Conservation (phyloP, 257 asterid species). For the Nicotiana obtusifolia region DNA sequence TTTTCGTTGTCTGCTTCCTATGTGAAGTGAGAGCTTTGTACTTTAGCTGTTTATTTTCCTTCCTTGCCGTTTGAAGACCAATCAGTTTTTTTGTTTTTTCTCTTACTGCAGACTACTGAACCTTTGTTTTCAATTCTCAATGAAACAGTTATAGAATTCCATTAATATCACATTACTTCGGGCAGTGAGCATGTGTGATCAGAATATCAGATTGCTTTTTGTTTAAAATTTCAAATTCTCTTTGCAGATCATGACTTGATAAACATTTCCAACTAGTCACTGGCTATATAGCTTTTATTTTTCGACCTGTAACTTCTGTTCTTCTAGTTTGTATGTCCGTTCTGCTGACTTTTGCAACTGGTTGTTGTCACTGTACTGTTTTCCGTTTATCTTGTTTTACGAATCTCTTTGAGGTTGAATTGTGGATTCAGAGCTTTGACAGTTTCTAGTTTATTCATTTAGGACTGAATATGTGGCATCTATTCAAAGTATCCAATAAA, state of each 20-base stretch:
- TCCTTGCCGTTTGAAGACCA: neutral
- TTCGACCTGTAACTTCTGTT: neutral
- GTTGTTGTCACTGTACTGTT: neutral
- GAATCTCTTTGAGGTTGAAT: neutral
- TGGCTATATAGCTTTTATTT: constrained; percentile 2
- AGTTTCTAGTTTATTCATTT: neutral
- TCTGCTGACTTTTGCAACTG: neutral
- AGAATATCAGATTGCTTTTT: neutral
- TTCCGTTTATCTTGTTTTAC: neutral
- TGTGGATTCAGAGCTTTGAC: neutral
- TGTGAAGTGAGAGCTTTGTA: neutral
- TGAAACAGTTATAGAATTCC: neutral
- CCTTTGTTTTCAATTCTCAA: neutral
- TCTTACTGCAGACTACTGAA: neutral
- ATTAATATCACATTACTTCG: neutral
- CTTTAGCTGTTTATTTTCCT: neutral
- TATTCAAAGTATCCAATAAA: neutral
- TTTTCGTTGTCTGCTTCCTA: neutral
- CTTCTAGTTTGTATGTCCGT: neutral
- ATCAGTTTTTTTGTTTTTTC: neutral
- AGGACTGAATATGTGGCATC: neutral
- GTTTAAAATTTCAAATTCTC: neutral
- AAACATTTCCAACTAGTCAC: neutral
- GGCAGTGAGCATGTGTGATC: neutral
- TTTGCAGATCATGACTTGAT: neutral